Percentiles rank a stretch among this genome's conserved stretches.
Conservation (phyloP, 2,329 filamentous ascomycete species). For the Aspergillus sojae region DNA sequence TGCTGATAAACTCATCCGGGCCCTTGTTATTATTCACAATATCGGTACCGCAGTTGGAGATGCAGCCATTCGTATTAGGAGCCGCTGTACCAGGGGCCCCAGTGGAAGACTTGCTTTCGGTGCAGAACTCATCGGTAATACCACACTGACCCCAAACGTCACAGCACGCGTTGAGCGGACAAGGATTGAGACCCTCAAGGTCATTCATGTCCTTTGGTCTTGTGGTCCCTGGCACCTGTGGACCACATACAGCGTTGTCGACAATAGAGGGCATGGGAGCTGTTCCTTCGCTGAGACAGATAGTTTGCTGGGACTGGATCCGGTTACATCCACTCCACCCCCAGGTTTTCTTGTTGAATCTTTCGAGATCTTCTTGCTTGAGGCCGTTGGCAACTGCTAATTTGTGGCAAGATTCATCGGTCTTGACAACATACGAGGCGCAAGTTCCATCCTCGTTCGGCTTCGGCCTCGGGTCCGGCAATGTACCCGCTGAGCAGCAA, state of each 20-base stretch:
- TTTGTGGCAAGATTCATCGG: background rate
- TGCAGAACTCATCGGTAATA: conserved; percentile 49
- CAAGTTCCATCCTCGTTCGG: background rate
- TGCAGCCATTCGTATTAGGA: conserved; percentile 41
- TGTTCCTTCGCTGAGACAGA: background rate
- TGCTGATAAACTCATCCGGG: background rate
- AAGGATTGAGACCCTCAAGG: conserved; percentile 46
- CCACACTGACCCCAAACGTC: conserved; percentile 50
- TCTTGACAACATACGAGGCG: background rate
- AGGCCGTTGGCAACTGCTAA: background rate
- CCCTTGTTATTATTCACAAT: background rate
- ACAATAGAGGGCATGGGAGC: background rate
- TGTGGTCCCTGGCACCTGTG: background rate
- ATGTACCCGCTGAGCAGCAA: background rate
- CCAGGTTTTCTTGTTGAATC: background rate
- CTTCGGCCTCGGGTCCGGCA: background rate
- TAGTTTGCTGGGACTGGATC: background rate
- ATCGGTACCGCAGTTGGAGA: conserved; percentile 22
- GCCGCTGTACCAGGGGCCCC: conserved; percentile 42
- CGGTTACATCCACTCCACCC: background rate
- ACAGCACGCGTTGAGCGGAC: conserved; percentile 48
- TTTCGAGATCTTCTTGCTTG: background rate
- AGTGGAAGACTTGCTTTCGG: conserved; percentile 21
- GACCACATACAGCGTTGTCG: background rate
- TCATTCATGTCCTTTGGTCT: background rate